Base-by-base conservation (phyloP, 495 filamentous ascomycete genomes). In the Penicillium simplicissimum region DNA sequence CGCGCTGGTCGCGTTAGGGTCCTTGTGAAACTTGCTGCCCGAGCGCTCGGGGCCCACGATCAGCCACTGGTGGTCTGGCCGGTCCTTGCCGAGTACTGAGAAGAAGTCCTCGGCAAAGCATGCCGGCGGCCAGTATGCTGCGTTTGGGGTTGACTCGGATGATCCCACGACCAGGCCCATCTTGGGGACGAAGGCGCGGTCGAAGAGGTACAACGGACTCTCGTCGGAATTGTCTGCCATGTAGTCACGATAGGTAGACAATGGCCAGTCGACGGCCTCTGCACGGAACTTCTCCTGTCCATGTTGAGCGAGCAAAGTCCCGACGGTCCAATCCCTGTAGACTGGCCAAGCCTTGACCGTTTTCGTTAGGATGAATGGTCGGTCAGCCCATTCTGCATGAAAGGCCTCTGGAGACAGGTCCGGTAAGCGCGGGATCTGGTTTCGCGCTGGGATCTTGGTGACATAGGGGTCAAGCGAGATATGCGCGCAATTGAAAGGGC, bases 11-110 rank as follows among this genome's bases (percentile, higher is more conserved):
- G 81, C 86, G 69, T 89, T 90, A 0, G 87, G 87, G 62, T 90
- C 88, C 70, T 97, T 97, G 79, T 98, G 95, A 67, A 97, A 97
- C 8, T 93, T 96, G 67, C 92, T 96, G 17, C 95, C 95, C 68
- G 92, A 96, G 35, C 93, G 82, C 62, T 87, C 85, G 3, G 94
- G 95, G 1, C 95, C 95, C 45, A 98, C 82, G 62, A 98, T 97
- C 58, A 98, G 81, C 95, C 95, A 98, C 57, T 91, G 87, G 64
- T 89, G 86, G 70, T 97, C 92, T 3, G 95, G 95, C 42, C 95
- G 83, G 62, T 94, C 84, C 2, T 85, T 72, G 1, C 90, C 92
- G 0, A 98, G 81, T 3, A 96, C 82, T 19, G 87, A 86, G 65
- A 98, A 98, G 33, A 96, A 80, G 69, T 98, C 95, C 61, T 89